Evolutionary conservation across 805 yeast species (phyloP), one percentile per base, ranked within the genome.

Genomic region (Hanseniaspora thailandica): DNA sequence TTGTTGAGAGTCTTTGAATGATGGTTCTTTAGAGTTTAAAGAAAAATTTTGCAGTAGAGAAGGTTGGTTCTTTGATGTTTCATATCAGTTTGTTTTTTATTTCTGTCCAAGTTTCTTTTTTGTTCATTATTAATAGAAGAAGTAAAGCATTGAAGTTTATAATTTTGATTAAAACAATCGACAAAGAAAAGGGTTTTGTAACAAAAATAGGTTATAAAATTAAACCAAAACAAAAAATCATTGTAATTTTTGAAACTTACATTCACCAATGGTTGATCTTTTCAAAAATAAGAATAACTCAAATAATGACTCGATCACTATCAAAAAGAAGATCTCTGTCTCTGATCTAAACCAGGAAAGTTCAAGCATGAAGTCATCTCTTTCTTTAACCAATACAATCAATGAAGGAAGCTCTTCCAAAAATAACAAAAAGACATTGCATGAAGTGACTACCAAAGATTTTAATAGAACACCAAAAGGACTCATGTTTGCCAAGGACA

Each of bases 391-490:
- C 12, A 41, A n/a, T 12, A 19, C n/a, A 9, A 8, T 31, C 23
- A 39, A n/a, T 31, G 23, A 39, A 4, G 17, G 9, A 6, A 31
- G 5, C 6, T 9, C 34, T 31, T 8, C 30, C 6, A 23, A 39
- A 13, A 47, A 52, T 4, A 38, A 44, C 25, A 45, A 34, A 20
- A 39, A 31, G 34, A 68, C 69, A 1, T 59, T 69, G 9, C 78
- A 71, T 57, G 76, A 75, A 56, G 63, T 71, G 2, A 67, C 71
- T 4, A 69, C 74, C 1, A 70, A 71, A 45, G 70, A 68, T 52
- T 72, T 79, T 57, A 69, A 69, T 56, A 70, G 76, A 55, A 75
- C 83, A 0, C 76, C 81, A 0, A 66, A 65, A 26, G 85, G 84
- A 0, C 66, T 71, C 23, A 70, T 81, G 26, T 76, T 71, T 59